phyloP scores from a whole-genome alignment of 345 rosid species.

The Reutealis trisperma region DNA sequence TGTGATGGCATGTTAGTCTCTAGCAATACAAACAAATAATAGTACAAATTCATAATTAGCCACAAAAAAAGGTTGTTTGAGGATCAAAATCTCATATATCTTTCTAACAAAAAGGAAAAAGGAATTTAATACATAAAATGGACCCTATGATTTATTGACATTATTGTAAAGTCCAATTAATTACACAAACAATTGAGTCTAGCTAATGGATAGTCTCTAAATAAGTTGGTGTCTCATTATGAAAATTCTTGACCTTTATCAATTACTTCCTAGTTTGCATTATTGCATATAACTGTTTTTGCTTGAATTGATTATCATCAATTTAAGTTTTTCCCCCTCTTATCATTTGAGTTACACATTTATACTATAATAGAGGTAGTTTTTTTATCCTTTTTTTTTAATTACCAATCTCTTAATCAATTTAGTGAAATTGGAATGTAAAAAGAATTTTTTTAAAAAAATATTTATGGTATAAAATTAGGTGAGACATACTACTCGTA shows the following conservation, averaged over 20 bases:
- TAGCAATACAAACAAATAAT: too few relatives aligned
- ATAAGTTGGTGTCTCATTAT: conserved; percentile 9
- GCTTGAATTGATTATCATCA: conserved; percentile 2
- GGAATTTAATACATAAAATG: neutral
- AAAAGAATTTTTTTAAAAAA: too few relatives aligned
- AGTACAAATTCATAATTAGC: too few relatives aligned
- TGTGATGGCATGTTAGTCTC: too few relatives aligned
- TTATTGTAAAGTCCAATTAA: neutral
- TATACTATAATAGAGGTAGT: too few relatives aligned
- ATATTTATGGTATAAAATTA: neutral
- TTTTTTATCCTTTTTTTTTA: too few relatives aligned
- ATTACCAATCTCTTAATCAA: too few relatives aligned
- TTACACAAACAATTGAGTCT: conserved; percentile 3
- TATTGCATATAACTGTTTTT: conserved; percentile 14
- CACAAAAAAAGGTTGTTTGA: too few relatives aligned
- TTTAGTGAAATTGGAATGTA: too few relatives aligned
- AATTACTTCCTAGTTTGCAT: neutral
- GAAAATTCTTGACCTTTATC: conserved; percentile 5
- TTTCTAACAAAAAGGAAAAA: neutral
- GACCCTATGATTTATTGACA: neutral
- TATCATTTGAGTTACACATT: neutral
- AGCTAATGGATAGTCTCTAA: neutral
- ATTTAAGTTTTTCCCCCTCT: neutral
- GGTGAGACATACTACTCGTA: neutral
- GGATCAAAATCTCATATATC: too few relatives aligned